Evolutionary conservation across 306 rosid species (phyloP).

Genomic region (Citrullus mucosospermus): DNA sequence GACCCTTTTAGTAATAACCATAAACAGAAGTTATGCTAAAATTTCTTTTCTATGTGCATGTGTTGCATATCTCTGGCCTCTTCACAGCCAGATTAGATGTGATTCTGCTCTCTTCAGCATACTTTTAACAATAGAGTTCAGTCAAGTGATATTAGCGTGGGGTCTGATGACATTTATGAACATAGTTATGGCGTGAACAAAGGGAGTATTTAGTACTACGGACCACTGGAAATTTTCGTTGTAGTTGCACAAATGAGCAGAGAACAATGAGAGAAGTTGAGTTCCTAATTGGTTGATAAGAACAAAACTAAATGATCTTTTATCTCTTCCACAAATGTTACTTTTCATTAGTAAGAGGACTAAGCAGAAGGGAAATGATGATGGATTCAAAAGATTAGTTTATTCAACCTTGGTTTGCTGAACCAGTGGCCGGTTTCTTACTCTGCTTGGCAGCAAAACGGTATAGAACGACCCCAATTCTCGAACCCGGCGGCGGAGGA

Average conservation of each 20-base stretch:
- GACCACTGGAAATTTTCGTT: too few relatives aligned
- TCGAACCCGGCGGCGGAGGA: constrained; percentile 41
- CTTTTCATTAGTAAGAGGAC: neutral
- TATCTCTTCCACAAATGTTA: neutral
- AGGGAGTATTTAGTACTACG: too few relatives aligned
- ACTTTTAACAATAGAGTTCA: too few relatives aligned
- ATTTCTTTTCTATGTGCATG: neutral
- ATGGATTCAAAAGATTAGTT: neutral
- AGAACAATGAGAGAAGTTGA: neutral
- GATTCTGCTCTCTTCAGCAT: too few relatives aligned
- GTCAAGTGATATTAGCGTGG: too few relatives aligned
- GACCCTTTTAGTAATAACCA: neutral
- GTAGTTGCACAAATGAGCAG: neutral
- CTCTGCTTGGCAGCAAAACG: constrained; percentile 33
- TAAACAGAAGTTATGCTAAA: neutral
- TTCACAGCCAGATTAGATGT: neutral
- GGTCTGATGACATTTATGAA: too few relatives aligned
- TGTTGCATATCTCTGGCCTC: neutral
- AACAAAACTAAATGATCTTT: neutral
- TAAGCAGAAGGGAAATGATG: neutral
- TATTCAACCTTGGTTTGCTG: neutral
- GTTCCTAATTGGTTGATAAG: neutral
- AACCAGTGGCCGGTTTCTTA: neutral
- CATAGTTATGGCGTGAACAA: too few relatives aligned
- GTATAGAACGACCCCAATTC: constrained; percentile 60